Base-by-base conservation (phyloP, 257 asterid species). In the Scutellaria barbata region DNA sequence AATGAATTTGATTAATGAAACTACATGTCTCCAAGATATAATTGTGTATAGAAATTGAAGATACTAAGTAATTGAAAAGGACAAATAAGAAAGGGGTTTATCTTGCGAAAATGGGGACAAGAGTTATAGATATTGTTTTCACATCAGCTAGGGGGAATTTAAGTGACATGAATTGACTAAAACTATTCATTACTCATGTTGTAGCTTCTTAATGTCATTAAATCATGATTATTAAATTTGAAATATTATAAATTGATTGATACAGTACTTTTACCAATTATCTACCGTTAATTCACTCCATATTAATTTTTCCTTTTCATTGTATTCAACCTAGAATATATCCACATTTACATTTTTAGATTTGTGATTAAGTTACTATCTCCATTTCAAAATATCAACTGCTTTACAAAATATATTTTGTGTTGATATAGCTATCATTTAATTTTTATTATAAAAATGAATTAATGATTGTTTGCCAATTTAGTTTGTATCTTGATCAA, bases 111-210 rank as follows among this genome's bases (percentile, higher is more conserved):
- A 69, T 62, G 45, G 67, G 66, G 76, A 69, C 61, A 63, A 10
- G 0, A 61, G 39, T 6, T 74, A 59, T 39, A 66, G 55, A 47
- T 59, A 60, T 37, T 35, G n/a, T 41, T 16, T 18, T 74, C 55
- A 47, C 69, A 62, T 72, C 70, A 74, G 50, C 67, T 60, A 66
- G 64, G 74, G 65, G 68, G 61, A 33, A 65, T 54, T 74, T 14
- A 60, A 42, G 20, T 18, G 12, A 58, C 66, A 68, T 68, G 3
- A 51, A 25, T 39, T 51, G 46, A 51, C 35, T 54, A 55, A 9
- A 33, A 39, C 30, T 35, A 42, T 64, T 22, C 66, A 63, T 42
- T 54, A 53, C 64, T 46, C 43, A 54, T n/a, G 43, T 60, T 30
- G 1, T 30, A 65, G 53, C 67, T 14, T 54, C 63, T 37, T 72